Conservation (phyloP, 2,329 filamentous ascomycete species). For the Fusarium fracticaudum region DNA sequence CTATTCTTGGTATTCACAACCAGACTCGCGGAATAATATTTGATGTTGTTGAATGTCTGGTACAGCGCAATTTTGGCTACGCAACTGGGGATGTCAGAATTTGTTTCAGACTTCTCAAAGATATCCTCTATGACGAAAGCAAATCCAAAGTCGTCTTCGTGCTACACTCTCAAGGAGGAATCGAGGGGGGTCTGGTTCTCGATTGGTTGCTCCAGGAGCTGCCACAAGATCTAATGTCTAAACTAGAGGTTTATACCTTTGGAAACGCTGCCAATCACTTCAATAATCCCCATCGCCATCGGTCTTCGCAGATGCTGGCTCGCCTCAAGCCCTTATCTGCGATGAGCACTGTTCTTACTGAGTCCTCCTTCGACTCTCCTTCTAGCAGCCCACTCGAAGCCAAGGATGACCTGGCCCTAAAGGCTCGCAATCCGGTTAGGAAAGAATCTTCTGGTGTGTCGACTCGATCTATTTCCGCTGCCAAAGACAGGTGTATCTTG, state of each 20-base stretch:
- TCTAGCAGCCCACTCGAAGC: slow-evolving; percentile 30
- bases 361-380: slow-evolving; percentile 47
- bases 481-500: slow-evolving; percentile 64
- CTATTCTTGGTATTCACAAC: slow-evolving; percentile 79
- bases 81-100: slow-evolving; percentile 73
- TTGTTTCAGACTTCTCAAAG: slow-evolving; percentile 70
- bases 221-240: slow-evolving; percentile 69
- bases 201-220: slow-evolving; percentile 82
- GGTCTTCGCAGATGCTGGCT: slow-evolving; percentile 53
- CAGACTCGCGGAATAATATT: slow-evolving; percentile 78
- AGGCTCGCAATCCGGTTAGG: slow-evolving; percentile 22
- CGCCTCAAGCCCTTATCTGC: slow-evolving; percentile 48
- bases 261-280: slow-evolving; percentile 83
- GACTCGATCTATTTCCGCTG: slow-evolving; percentile 49
- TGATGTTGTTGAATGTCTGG: slow-evolving; percentile 79
- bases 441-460: slow-evolving; percentile 45
- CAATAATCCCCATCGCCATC: slow-evolving; percentile 74
- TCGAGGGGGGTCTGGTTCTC: slow-evolving; percentile 76
- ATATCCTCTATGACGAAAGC: slow-evolving; percentile 67
- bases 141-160: slow-evolving; percentile 78
- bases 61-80: slow-evolving; percentile 79
- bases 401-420: slow-evolving; percentile 18
- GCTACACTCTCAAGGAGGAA: slow-evolving; percentile 80
- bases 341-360: slow-evolving; percentile 48
- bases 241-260: slow-evolving; percentile 82